Percentiles rank a stretch among this genome's conserved stretches.
phyloP scores from a whole-genome alignment of 108 stramenopile species.

The Skeletonema potamos region DNA sequence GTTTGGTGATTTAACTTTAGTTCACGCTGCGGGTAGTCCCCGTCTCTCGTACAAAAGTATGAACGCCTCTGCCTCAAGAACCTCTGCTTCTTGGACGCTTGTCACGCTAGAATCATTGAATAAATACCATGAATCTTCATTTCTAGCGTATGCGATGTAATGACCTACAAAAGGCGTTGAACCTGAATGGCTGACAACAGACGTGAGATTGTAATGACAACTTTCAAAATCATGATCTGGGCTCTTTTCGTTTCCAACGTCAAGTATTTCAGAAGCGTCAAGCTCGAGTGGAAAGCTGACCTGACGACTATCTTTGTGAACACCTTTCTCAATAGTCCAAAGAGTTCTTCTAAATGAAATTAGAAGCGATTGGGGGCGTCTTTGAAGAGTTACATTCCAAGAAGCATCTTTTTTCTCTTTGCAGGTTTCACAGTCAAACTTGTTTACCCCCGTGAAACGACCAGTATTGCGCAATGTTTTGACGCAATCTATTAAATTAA shows the following conservation, averaged over 20 bases:
- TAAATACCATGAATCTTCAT: constrained; percentile 33
- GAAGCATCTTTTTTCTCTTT: constrained; percentile 30
- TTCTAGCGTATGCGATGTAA: constrained; percentile 30
- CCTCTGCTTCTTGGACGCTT: constrained; percentile 8
- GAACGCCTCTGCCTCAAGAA: constrained; percentile 43
- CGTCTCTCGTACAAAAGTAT: constrained; percentile 46
- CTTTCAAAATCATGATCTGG: constrained; percentile 44
- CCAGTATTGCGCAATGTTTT: constrained; percentile 29
- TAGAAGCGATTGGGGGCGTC: constrained; percentile 43
- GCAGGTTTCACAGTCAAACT: constrained; percentile 46
- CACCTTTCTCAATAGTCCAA: constrained; percentile 37
- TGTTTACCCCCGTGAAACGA: constrained; percentile 26
- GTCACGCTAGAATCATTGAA: constrained; percentile 51
- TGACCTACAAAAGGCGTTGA: constrained; percentile 46
- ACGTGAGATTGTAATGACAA: constrained; percentile 34
- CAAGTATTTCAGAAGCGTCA: constrained; percentile 37
- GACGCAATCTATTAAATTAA: constrained; percentile 37
- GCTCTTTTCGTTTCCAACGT: constrained; percentile 11
- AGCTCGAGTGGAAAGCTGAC: constrained; percentile 47
- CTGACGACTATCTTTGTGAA: constrained; percentile 42
- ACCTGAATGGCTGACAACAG: constrained; percentile 40
- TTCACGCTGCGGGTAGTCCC: constrained; percentile 6
- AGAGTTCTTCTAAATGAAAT: constrained; percentile 41
- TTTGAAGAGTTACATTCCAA: constrained; percentile 35
- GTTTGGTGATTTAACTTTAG: not conserved